Percentiles rank a stretch among this genome's conserved stretches.
Evolutionary conservation across 805 yeast genomes (phyloP).

Genomic region (Metschnikowia picachoensis): DNA sequence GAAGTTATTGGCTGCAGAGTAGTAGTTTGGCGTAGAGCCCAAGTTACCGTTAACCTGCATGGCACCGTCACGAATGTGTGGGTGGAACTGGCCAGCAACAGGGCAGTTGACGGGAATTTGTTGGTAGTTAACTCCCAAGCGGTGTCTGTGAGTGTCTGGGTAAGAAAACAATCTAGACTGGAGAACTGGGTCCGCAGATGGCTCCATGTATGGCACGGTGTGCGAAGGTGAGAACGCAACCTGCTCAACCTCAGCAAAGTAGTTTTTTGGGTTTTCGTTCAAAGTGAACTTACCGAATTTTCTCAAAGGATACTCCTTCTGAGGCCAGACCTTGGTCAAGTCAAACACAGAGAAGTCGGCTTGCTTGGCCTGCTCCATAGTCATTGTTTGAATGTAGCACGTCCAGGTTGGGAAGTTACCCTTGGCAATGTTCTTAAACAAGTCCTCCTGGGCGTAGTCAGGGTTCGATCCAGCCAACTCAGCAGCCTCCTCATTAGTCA

Average conservation of each 20-base stretch:
- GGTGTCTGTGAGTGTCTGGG: constrained; percentile 82
- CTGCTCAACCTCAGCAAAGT: constrained; percentile 84
- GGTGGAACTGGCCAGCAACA: constrained; percentile 42
- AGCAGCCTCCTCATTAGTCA: constrained; percentile 65
- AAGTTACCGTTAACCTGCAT: constrained; percentile 60
- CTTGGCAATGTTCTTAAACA: constrained; percentile 71
- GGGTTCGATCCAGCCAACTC: constrained; percentile 72
- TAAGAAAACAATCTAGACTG: constrained; percentile 80
- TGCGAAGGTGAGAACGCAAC: constrained; percentile 84
- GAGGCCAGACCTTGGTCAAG: constrained; percentile 92
- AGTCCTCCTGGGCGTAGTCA: constrained; percentile 75
- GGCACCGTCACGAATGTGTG: constrained; percentile 80
- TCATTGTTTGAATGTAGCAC: constrained; percentile 80
- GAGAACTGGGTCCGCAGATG: constrained; percentile 80
- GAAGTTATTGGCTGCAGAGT: constrained; percentile 52
- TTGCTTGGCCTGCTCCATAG: constrained; percentile 70
- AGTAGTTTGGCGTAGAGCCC: constrained; percentile 75
- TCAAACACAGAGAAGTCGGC: constrained; percentile 82
- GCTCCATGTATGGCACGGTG: constrained; percentile 79
- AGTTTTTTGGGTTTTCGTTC: constrained; percentile 82
- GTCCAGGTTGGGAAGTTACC: constrained; percentile 86
- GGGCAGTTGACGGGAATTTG: constrained; percentile 94
- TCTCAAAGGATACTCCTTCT: constrained; percentile 78
- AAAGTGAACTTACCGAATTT: constrained; percentile 75
- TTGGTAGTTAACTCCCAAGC: constrained; percentile 71